Evolutionary conservation across 768 basidiomycete species (phyloP).

Genomic region (Fistulinella prunicolor): DNA sequence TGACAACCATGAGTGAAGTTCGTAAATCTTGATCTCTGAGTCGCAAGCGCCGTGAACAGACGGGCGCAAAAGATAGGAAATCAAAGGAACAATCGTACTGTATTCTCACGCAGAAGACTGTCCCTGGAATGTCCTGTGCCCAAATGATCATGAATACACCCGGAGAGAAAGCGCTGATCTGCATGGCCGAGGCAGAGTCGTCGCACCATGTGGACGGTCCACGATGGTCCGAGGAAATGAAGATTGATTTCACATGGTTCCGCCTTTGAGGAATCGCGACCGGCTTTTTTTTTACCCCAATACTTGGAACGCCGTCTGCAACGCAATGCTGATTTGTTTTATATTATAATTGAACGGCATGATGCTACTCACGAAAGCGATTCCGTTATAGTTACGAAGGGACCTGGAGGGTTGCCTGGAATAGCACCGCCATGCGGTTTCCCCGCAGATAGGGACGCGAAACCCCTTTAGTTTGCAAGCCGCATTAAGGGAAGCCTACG

Average conservation of each 20-base stretch:
- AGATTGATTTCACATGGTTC: not conserved
- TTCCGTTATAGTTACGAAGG: too few relatives aligned
- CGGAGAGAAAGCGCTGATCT: too few relatives aligned
- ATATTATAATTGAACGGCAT: not conserved
- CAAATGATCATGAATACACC: not conserved
- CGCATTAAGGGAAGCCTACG: too few relatives aligned
- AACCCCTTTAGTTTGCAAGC: too few relatives aligned
- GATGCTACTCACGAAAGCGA: too few relatives aligned
- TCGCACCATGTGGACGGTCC: not conserved
- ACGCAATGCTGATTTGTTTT: not conserved
- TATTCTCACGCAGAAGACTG: not conserved
- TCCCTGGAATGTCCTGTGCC: not conserved
- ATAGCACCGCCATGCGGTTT: too few relatives aligned
- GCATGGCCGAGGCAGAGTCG: too few relatives aligned
- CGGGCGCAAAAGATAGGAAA: not conserved
- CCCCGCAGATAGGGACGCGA: too few relatives aligned
- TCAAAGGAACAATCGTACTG: not conserved
- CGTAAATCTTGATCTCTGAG: not conserved
- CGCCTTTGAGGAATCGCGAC: not conserved
- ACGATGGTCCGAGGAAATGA: not conserved
- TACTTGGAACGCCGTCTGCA: too few relatives aligned
- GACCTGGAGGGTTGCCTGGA: too few relatives aligned
- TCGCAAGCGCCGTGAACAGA: too few relatives aligned
- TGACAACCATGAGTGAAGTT: not conserved
- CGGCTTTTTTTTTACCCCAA: not conserved